Evolutionary conservation across 2,329 filamentous ascomycete species (phyloP), one percentile per base, ranked within the genome.

Genomic region (Cladobotryum protrusum): DNA sequence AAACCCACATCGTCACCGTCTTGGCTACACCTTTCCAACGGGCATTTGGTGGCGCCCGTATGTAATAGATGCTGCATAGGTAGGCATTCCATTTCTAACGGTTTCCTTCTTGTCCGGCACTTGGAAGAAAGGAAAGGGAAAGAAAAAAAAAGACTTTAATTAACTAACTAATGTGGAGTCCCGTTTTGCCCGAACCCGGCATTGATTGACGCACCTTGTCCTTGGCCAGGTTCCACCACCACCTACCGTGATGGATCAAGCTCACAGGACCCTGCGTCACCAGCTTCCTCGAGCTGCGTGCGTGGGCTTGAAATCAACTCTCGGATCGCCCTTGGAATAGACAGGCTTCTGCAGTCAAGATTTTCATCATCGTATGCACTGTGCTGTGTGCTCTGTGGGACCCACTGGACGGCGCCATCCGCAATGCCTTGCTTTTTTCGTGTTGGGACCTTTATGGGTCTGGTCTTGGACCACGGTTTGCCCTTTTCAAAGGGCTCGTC

Each of bases 1-100:
- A 13, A 1, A 41, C 14, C 43, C 47, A 69, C 24, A 29, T 62
- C 55, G 67, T 56, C 57, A 72, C 50, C 24, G 56, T 29, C 15
- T 18, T 44, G 14, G 9, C 34, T n/a, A n/a, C 15, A 44, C 39
- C 35, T 35, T 41, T 14, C 11, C 11, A 32, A 17, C 42, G 39
- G 34, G n/a, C 19, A 15, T 40, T 45, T 8, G 24, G 24, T 17
- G 24, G 15, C 46, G 33, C 29, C 37, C 37, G 15, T 15, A 5
- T n/a, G n/a, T n/a, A n/a, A n/a, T 4, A 15, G 15, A 33, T 32
- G 17, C 35, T 20, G n/a, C n/a, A n/a, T n/a, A n/a, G n/a, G n/a
- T n/a, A n/a, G n/a, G n/a, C n/a, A n/a, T n/a, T n/a, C n/a, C n/a
- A n/a, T n/a, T n/a, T n/a, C n/a, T 19, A 14, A 24, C 41, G 18